Conservation (phyloP, 1,284 basidiomycete genomes). For the Apiotrichum gracile region DNA sequence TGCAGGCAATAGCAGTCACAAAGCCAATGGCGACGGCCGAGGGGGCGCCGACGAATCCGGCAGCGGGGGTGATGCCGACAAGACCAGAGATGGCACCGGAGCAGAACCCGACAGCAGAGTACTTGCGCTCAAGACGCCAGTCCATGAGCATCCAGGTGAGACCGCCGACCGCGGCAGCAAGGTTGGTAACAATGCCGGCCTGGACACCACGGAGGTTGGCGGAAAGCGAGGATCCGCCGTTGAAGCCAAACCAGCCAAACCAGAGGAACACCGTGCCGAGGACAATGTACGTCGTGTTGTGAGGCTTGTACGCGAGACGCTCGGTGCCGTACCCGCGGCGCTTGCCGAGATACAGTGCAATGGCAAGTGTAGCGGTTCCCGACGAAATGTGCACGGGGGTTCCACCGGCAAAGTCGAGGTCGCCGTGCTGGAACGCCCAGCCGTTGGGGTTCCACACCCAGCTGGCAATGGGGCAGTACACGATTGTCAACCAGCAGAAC, state of each 20-base stretch:
- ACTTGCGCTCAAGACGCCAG: slow-evolving; percentile 86
- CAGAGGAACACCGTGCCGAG: slow-evolving; percentile 91
- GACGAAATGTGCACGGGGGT: slow-evolving; percentile 90
- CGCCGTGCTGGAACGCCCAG: slow-evolving; percentile 73
- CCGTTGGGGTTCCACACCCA: slow-evolving; percentile 93
- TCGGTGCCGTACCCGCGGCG: slow-evolving; percentile 88
- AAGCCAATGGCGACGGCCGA: slow-evolving; percentile 81
- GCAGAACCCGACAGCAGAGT: slow-evolving; percentile 92
- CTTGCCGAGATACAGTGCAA: slow-evolving; percentile 84
- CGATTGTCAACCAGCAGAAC: slow-evolving; percentile 87
- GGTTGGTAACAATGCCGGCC: slow-evolving; percentile 89
- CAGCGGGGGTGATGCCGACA: slow-evolving; percentile 78
- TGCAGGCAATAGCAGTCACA: slow-evolving; percentile 75
- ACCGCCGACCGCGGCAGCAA: slow-evolving; percentile 77
- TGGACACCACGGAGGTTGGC: slow-evolving; percentile 83
- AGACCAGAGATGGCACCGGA: slow-evolving; percentile 87
- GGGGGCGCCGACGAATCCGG: slow-evolving; percentile 77
- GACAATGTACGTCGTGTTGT: slow-evolving; percentile 81
- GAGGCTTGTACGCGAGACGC: slow-evolving; percentile 73
- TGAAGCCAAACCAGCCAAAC: slow-evolving; percentile 98
- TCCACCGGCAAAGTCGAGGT: slow-evolving; percentile 91
- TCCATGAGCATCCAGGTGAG: slow-evolving; percentile 95
- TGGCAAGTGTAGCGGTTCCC: slow-evolving; percentile 84
- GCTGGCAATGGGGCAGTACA: slow-evolving; percentile 87
- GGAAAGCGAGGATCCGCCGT: slow-evolving; percentile 61